Conservation (phyloP, 176 grass and related monocot species). For the Carex littledalei region DNA sequence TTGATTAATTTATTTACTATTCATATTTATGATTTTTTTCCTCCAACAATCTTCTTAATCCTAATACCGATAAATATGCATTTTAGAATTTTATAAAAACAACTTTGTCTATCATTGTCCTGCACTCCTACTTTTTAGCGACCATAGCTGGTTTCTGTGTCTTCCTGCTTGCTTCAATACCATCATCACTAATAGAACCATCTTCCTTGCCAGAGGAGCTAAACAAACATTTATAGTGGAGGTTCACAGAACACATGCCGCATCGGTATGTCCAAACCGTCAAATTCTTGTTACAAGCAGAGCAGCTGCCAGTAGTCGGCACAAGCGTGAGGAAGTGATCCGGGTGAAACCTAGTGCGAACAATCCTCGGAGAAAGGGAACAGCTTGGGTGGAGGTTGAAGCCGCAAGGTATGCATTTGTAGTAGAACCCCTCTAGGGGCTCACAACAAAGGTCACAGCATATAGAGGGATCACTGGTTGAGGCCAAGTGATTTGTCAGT, state of each 20-base stretch:
- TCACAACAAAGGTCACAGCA: too few species aligned
- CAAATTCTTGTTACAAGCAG: not conserved
- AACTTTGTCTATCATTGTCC: not conserved
- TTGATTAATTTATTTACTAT: too few species aligned
- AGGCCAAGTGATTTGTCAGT: not conserved
- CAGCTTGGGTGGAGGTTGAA: not conserved
- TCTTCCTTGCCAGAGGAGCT: not conserved
- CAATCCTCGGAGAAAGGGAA: not conserved
- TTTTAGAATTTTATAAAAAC: not conserved
- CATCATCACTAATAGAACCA: not conserved
- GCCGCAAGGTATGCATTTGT: constrained; percentile 6
- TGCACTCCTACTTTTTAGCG: not conserved
- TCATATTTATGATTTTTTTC: too few species aligned
- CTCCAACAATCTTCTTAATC: too few species aligned
- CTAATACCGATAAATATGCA: not conserved
- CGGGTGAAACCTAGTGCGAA: not conserved
- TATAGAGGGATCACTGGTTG: too few species aligned
- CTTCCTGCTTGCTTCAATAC: not conserved
- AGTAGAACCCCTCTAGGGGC: not conserved
- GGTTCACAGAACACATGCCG: not conserved
- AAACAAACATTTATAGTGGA: constrained; percentile 16
- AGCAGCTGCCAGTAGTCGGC: not conserved
- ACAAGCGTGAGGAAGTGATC: not conserved
- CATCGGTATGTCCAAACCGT: constrained; percentile 5
- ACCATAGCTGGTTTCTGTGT: too few species aligned